A percentile compares a stretch with the other conserved stretches of the same genome.
phyloP scores from a whole-genome alignment of 768 basidiomycete genomes.

The Suillus brevipes region DNA sequence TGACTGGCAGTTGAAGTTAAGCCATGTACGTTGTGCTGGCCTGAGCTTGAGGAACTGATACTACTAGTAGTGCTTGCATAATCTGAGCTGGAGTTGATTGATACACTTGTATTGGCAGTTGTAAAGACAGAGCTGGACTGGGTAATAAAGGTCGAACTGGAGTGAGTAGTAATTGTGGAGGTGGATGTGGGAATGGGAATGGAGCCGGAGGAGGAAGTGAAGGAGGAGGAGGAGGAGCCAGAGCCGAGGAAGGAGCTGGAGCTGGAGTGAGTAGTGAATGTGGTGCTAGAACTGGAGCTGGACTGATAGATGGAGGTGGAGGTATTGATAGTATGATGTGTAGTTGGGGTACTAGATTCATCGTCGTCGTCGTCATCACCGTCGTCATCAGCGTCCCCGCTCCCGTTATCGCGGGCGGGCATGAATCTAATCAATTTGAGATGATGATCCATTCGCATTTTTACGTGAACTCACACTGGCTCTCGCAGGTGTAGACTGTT shows the following conservation, averaged over 20 bases:
- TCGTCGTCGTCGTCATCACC: background rate
- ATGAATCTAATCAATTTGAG: background rate
- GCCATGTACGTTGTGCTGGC: background rate
- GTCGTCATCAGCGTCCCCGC: background rate
- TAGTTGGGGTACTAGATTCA: conserved; percentile 1
- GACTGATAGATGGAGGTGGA: background rate
- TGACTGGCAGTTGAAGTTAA: conserved; percentile 4
- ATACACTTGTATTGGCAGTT: background rate
- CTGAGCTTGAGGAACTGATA: background rate
- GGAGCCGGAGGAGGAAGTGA: background rate
- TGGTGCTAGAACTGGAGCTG: background rate
- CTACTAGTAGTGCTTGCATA: conserved; percentile 5
- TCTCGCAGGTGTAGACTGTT: background rate
- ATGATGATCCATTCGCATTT: background rate
- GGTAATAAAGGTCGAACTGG: background rate
- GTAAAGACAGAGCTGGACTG: conserved; percentile 1
- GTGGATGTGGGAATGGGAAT: background rate
- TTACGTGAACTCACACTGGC: conserved; percentile 6
- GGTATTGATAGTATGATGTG: background rate
- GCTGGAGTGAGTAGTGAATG: background rate
- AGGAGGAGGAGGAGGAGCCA: background rate
- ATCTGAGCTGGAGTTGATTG: conserved; percentile 3
- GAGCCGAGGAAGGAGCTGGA: background rate
- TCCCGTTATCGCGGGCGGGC: background rate
- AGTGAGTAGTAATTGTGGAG: background rate